Evolutionary conservation across 169 alveolate genomes (phyloP), one percentile per base, ranked within the genome.

Genomic region (Pseudocohnilembus persalinus): DNA sequence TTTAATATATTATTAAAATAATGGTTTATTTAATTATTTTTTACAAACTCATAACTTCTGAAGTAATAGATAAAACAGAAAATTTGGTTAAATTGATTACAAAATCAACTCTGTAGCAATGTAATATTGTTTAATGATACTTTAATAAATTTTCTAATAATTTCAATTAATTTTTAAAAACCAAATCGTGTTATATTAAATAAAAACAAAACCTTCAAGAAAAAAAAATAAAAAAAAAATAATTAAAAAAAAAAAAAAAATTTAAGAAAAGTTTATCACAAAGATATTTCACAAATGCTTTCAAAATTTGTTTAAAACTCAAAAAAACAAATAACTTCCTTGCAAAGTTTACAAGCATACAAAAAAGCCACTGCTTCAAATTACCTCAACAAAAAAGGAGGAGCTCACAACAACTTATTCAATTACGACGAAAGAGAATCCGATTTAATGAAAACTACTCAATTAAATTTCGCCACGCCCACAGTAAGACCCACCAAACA

Each of bases 401-500:
- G 68, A 49, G 20, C 68, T 49, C 68, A 49, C 68, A 49, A 49
- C 20, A 49, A 49, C 20, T 49, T 49, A 49, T 49, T 49, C 68
- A 49, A 49, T 49, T 49, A 11, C 68, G 68, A 20, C 4, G 68
- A 49, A 49, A 11, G 4, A 49, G 68, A 49, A 49, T 49, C 68
- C 20, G 68, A 49, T 49, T 49, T 49, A 49, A 49, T 49, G 68
- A 49, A 49, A 20, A 49, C 80, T 0, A 82, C 83, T 49, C 90
- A 87, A 15, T 73, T 28, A 0, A 25, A 31, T 65, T 73, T 86
- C 29, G 34, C 83, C 0, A 16, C 16, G 0, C 90, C 93, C 27
- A 89, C 90, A 28, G 63, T 89, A 0, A 85, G 93, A 68, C 83
- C 83, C 31, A 89, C 93, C 24, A 89, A 84, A 32, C 81, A 80